Base-by-base conservation (phyloP, 2,329 filamentous ascomycete genomes). In the Fusarium keratoplasticum region DNA sequence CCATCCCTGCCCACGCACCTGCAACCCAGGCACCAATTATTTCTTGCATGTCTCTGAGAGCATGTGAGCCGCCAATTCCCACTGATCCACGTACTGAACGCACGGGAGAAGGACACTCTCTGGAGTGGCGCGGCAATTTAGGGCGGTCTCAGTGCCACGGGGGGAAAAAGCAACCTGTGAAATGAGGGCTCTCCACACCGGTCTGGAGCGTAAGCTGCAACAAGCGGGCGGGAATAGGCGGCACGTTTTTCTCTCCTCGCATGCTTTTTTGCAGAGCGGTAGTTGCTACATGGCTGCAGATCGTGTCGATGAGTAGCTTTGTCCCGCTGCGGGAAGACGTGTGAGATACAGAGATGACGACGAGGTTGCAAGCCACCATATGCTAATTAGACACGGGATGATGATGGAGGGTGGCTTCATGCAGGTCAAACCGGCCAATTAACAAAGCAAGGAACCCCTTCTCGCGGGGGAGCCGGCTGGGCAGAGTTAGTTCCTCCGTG, bases 11-110 rank as follows among this genome's bases (percentile, higher is more conserved):
- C 47, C 22, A 29, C 47, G 25, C 47, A 52, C 31, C 47, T 29
- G 27, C 47, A 54, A 54, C 47, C 47, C 47, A 54, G 27, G 18
- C 27, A 54, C 25, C 27, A 31, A 54, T 31, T 54, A 31, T 54
- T 54, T 54, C 47, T 54, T 54, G 55, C 55, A 59, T 38, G 35
- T 29, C 35, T 61, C 58, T 61, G 47, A 31, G 47, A 54, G 18
- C 47, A 54, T 54, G 47, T 54, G 47, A 54, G 47, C 47, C 47
- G 47, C 47, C 20, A 54, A 54, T 29, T 52, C 42, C 22, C 47
- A 52, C 25, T 29, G 25, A 54, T 54, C 47, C 47, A 54, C 27
- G 47, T 31, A 54, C 47, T 54, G 18, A 31, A 54, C 47, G 31
- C 47, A 20, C 27, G 47, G 27, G 47, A 54, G 18, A 31, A 25